Percentiles rank a stretch among this genome's conserved stretches.
phyloP scores from a whole-genome alignment of 371 early-diverging fungal species.

The Dichotomocladium elegans region DNA sequence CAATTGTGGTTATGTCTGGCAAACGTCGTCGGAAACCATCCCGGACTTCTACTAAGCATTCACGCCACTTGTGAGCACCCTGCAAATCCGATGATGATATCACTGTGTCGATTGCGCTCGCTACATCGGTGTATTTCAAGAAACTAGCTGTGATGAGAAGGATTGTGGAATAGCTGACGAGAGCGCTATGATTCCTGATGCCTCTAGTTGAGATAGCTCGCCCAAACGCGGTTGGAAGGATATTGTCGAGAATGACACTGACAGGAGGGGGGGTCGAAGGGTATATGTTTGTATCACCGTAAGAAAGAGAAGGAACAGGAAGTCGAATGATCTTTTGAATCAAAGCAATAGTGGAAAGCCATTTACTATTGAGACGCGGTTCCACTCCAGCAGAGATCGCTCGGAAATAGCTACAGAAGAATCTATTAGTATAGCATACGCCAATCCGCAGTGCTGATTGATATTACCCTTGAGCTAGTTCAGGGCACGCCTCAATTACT shows the following conservation, averaged over 20 bases:
- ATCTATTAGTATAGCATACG: no score
- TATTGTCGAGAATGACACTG: conserved; percentile 59
- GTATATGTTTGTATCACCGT: conserved; percentile 43
- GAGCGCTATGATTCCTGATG: conserved; percentile 62
- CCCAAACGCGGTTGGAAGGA: conserved; percentile 62
- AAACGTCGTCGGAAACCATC: conserved; percentile 68
- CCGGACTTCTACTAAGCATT: conserved; percentile 24
- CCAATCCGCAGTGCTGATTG: no score
- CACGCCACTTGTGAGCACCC: conserved; percentile 26
- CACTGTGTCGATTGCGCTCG: conserved; percentile 24
- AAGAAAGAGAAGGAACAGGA: conserved; percentile 64
- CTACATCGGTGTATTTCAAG: conserved; percentile 58
- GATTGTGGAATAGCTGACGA: conserved; percentile 67
- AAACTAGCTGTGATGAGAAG: conserved; percentile 56
- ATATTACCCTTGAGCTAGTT: conserved; percentile 68
- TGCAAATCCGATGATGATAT: conserved; percentile 13
- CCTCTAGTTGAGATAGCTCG: conserved; percentile 59
- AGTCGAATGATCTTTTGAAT: conserved; percentile 65
- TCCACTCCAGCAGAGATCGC: conserved; percentile 61
- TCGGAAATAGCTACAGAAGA: conserved; percentile 58
- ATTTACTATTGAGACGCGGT: conserved; percentile 72
- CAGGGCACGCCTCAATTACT: conserved; percentile 70
- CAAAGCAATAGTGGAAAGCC: conserved; percentile 75
- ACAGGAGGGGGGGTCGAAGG: conserved; percentile 58
- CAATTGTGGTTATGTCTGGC: conserved; percentile 67